These are phyloP conservation scores for Auricularia sp. DNA, from an alignment of 768 basidiomycete species.

Conservation along the genomic window DNA sequence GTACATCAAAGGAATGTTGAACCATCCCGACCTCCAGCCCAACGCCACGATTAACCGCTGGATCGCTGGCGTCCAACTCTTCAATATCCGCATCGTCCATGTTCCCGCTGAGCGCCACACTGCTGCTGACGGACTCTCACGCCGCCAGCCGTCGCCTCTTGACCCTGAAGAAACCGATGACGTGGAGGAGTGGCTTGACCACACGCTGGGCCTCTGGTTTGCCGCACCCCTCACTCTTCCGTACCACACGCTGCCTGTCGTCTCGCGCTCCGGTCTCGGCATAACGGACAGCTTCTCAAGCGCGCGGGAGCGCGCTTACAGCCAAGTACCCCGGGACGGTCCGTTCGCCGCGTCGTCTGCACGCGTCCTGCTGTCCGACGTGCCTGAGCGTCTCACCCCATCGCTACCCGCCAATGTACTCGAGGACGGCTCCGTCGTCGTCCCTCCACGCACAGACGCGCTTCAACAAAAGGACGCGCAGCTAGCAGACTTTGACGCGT, in stretches of 20 bases:
- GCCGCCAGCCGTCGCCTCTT: conserved; percentile 3
- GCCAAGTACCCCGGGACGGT: not conserved
- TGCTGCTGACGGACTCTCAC: conserved; percentile 16
- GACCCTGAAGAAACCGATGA: not conserved
- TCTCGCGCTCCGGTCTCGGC: not conserved
- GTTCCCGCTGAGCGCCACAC: conserved; percentile 17
- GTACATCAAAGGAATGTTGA: conserved; percentile 7
- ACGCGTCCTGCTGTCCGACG: not conserved
- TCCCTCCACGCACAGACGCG: not conserved
- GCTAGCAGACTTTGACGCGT: not conserved
- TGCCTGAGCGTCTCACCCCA: not conserved
- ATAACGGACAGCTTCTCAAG: not conserved
- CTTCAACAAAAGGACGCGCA: not conserved
- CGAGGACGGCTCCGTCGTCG: not conserved
- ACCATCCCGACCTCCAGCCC: conserved; percentile 4
- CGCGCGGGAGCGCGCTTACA: not conserved
- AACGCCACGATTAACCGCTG: conserved; percentile 7
- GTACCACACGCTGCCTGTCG: not conserved
- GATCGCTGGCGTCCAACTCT: conserved; percentile 3
- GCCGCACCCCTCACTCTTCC: not conserved
- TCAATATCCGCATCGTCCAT: conserved; percentile 20
- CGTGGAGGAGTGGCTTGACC: not conserved
- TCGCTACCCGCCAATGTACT: not conserved
- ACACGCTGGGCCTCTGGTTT: not conserved
- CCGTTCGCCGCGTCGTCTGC: not conserved